Evolutionary conservation across 108 stramenopile species (phyloP).

Genomic region (Cyclotella kingstonii): DNA sequence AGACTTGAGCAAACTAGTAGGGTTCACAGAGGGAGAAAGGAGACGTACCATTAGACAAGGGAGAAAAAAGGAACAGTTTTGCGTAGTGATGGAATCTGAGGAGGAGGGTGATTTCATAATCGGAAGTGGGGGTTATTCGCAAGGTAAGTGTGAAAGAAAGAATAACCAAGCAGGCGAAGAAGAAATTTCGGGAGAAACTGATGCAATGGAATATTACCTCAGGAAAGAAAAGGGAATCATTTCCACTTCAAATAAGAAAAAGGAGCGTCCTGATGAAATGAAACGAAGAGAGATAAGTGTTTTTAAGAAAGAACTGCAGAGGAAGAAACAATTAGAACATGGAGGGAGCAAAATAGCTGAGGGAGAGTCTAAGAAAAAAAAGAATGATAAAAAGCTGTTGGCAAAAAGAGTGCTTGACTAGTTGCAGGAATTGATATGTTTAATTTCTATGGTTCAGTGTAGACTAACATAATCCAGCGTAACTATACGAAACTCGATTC

Average conservation of each 20-base stretch:
- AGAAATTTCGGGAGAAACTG: constrained; percentile 66
- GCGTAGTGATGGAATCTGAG: constrained; percentile 34
- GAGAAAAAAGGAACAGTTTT: constrained; percentile 27
- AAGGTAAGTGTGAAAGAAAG: constrained; percentile 11
- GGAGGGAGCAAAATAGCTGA: constrained; percentile 1
- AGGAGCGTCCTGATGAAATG: constrained; percentile 75
- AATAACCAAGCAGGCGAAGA: constrained; percentile 27
- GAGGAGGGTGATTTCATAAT: constrained; percentile 43
- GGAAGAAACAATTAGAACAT: constrained; percentile 25
- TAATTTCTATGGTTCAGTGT: neutral
- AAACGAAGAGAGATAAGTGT: constrained; percentile 78
- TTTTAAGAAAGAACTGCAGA: constrained; percentile 73
- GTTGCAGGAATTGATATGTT: neutral
- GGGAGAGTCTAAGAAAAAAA: constrained; percentile 15
- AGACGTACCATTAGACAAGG: constrained; percentile 16
- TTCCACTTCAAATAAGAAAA: constrained; percentile 58
- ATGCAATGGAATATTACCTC: constrained; percentile 73
- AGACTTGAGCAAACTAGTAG: constrained; percentile 32
- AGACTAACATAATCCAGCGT: neutral
- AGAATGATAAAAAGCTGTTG: constrained; percentile 32
- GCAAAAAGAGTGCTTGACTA: constrained; percentile 31
- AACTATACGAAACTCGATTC: too few species aligned
- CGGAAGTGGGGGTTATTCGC: constrained; percentile 25
- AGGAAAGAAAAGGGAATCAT: constrained; percentile 62
- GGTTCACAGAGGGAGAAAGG: constrained; percentile 10